Evolutionary conservation across 495 filamentous ascomycete genomes (phyloP), one percentile per base, ranked within the genome.

Genomic region (Bryoglossum gracile): DNA sequence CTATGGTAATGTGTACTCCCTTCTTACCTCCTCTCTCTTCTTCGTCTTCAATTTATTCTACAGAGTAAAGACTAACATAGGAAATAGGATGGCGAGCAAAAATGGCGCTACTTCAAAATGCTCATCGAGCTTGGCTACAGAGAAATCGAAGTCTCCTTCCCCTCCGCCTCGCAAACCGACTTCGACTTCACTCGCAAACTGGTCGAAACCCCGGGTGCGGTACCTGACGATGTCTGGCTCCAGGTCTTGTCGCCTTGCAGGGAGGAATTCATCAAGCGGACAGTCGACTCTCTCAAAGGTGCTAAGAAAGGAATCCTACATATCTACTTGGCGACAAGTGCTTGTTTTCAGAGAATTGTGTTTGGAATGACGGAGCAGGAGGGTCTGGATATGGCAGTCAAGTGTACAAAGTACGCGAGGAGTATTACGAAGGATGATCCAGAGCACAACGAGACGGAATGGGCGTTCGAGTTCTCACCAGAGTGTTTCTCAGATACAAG

Each of bases 131-230:
- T 96, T 40, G 92, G 92, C 52, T 97, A 96, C 74, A 97, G 96
- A 67, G 92, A 98, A 67, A 95, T 98, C 56, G 92, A 98, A 65
- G 83, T 96, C 9, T 94, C 89, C 1, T 97, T 95, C 68, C 92
- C 92, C 26, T 94, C 90, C 4, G 86, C 91, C 16, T 94, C 87
- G 22, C 83, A 94, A 66, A 94, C 82, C 57, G 92, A 97, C 62
- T 96, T 89, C 72, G 89, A 95, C 67, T 97, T 96, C 65, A 96
- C 90, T 23, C 80, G 87, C 42, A 80, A 84, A 50, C 71, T 97
- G 33, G 80, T 98, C 44, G 83, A 92, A 57, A 94, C 89, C 9
- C 87, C 89, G 4, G 89, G 87, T 23, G 75, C 79, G 4, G 81
- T 90, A 8, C 92, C 92, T 26, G 87, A 91, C 56, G 90, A 97